Conservation (phyloP, 2,329 filamentous ascomycete genomes). For the Tolypocladium ophioglossoides region DNA sequence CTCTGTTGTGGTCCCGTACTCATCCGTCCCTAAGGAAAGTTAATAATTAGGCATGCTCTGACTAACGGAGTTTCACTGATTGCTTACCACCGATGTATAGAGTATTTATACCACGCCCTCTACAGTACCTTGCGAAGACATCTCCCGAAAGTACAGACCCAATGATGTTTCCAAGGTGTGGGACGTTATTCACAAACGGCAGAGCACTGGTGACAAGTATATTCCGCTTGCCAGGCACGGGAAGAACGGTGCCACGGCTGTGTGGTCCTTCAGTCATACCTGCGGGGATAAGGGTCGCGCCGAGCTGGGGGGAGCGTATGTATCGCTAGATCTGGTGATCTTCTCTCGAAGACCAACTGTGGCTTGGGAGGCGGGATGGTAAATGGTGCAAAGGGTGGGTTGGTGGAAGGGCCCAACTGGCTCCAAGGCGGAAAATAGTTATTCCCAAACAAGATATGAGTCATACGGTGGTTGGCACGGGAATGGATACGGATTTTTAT, state of each 20-base stretch:
- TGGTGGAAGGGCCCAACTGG: too few species aligned
- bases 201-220: constrained; percentile 86
- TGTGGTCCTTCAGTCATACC: not conserved
- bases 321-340: too few species aligned
- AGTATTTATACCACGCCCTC: constrained; percentile 67
- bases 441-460: too few species aligned
- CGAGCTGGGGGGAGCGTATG: too few species aligned
- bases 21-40: constrained; percentile 43
- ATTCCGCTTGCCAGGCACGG: constrained; percentile 68
- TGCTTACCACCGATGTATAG: constrained; percentile 61
- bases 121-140: constrained; percentile 73
- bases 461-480: too few species aligned
- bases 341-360: too few species aligned
- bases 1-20: constrained; percentile 96
- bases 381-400: too few species aligned
- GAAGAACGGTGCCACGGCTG: constrained; percentile 39
- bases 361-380: too few species aligned
- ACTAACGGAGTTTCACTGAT: not conserved
- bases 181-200: constrained; percentile 66
- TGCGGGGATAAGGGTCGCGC: not conserved
- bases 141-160: constrained; percentile 83
- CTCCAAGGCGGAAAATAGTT: too few species aligned
- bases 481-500: too few species aligned
- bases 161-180: constrained; percentile 82
- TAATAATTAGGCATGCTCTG: not conserved